phyloP scores from a whole-genome alignment of 768 basidiomycete genomes.

The Lentinula detonsa region DNA sequence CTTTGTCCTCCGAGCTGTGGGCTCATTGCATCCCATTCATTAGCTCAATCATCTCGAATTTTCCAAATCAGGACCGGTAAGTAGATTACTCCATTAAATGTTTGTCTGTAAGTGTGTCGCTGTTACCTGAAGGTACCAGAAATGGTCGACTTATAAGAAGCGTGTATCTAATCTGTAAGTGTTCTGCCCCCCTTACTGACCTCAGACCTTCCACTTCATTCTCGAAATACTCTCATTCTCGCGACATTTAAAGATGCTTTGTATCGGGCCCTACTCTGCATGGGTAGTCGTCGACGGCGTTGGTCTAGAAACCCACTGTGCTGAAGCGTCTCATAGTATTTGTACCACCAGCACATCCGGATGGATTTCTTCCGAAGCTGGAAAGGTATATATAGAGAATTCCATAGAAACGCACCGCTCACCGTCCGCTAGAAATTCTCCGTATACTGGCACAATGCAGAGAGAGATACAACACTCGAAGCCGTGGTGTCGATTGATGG shows the following conservation, averaged over 20 bases:
- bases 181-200: no score
- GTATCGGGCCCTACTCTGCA: not conserved
- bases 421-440: not conserved
- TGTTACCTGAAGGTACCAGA: no score
- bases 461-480: not conserved
- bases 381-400: not conserved
- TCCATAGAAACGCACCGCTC: not conserved
- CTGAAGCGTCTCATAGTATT: not conserved
- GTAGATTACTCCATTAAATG: not conserved
- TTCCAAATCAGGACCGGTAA: no score
- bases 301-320: not conserved
- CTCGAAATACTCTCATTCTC: not conserved
- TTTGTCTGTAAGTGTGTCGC: no score
- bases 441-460: not conserved
- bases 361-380: slow-evolving; percentile 2
- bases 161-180: no score
- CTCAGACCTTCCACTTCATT: not conserved
- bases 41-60: no score
- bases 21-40: not conserved
- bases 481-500: slow-evolving; percentile 1
- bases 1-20: not conserved
- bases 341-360: not conserved
- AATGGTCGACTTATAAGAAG: no score
- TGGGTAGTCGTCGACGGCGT: not conserved
- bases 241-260: not conserved